phyloP scores from a whole-genome alignment of 352 stramenopile genomes.

The Phytopythium litorale region DNA sequence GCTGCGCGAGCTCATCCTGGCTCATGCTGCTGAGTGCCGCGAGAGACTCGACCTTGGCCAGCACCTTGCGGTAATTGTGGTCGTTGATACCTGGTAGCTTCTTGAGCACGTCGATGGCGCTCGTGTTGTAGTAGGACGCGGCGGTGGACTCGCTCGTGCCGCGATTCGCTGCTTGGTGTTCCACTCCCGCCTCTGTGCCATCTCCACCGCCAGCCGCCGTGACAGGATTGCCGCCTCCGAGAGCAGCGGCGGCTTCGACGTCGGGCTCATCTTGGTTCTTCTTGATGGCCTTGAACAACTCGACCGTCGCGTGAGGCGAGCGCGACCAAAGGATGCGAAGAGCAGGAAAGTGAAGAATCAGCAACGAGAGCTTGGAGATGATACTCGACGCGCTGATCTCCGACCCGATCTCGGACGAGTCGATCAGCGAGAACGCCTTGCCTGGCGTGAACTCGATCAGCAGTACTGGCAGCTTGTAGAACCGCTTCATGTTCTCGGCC shows the following conservation, averaged over 20 bases:
- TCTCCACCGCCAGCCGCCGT: neutral
- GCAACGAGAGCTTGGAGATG: slow-evolving; percentile 93
- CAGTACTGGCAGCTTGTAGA: slow-evolving; percentile 90
- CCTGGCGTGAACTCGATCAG: slow-evolving; percentile 95
- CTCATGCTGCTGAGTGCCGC: slow-evolving; percentile 67
- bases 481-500: slow-evolving; percentile 77
- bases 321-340: slow-evolving; percentile 95
- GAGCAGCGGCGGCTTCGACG: slow-evolving; percentile 58
- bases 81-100: slow-evolving; percentile 95
- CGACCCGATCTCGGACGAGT: slow-evolving; percentile 85
- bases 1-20: slow-evolving; percentile 53
- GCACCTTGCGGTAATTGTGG: slow-evolving; percentile 87
- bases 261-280: slow-evolving; percentile 83
- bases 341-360: slow-evolving; percentile 94
- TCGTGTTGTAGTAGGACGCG: slow-evolving; percentile 85
- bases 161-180: slow-evolving; percentile 19
- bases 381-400: slow-evolving; percentile 93
- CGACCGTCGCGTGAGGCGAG: slow-evolving; percentile 88
- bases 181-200: slow-evolving; percentile 7
- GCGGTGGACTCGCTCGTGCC: slow-evolving; percentile 24
- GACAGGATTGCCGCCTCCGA: slow-evolving; percentile 43
- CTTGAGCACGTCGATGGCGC: slow-evolving; percentile 92
- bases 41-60: slow-evolving; percentile 64
- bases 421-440: slow-evolving; percentile 85
- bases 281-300: slow-evolving; percentile 83